Evolutionary conservation across 73 alveolate genomes (phyloP).

Genomic region (Uronychia binucleata): DNA sequence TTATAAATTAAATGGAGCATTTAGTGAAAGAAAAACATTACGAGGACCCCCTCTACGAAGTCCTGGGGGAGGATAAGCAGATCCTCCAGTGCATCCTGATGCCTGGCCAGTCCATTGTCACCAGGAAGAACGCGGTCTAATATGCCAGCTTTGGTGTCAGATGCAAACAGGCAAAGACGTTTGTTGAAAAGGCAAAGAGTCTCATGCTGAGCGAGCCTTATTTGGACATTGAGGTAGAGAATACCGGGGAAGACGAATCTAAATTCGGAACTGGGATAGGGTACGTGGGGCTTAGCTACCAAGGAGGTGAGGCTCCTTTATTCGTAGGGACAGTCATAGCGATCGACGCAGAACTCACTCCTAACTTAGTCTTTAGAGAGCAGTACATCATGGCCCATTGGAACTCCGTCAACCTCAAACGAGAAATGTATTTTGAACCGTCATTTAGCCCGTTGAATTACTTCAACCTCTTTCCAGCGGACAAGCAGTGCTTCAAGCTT

Average conservation of each 20-base stretch:
- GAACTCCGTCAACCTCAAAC: background rate
- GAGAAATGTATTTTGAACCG: background rate
- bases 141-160: background rate
- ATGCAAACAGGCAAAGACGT: background rate
- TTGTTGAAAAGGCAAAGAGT: background rate
- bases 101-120: background rate
- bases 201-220: background rate
- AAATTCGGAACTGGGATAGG: background rate
- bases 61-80: background rate
- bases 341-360: background rate
- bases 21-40: background rate
- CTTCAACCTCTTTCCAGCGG: background rate
- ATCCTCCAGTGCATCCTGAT: background rate
- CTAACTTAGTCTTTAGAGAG: background rate
- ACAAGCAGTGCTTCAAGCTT: background rate
- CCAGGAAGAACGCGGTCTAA: background rate
- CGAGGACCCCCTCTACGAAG: background rate
- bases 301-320: background rate
- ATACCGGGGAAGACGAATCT: background rate
- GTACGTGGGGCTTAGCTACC: background rate
- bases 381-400: background rate
- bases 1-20: background rate
- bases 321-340: background rate
- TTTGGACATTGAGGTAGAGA: background rate
- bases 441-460: background rate